These are phyloP conservation scores for Pichia phayaonensis DNA, from an alignment of 805 yeast genomes.

Conservation along the genomic window DNA sequence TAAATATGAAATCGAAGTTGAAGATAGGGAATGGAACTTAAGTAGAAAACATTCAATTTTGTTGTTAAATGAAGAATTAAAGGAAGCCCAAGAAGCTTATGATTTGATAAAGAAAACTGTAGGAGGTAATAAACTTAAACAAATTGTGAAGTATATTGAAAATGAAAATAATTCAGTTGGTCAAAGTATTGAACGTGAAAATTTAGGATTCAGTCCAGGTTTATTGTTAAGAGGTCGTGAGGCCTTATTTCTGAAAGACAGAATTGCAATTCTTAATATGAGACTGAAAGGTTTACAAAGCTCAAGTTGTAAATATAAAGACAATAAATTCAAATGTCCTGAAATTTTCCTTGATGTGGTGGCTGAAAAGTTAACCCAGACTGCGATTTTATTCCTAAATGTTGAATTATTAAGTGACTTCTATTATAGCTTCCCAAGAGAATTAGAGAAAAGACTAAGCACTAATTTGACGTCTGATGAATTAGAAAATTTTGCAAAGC, in stretches of 20 bases:
- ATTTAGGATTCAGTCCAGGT: slow-evolving; percentile 76
- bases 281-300: slow-evolving; percentile 71
- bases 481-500: slow-evolving; percentile 84
- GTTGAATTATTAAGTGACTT: slow-evolving; percentile 93
- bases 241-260: slow-evolving; percentile 70
- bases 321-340: slow-evolving; percentile 85
- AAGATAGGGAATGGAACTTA: slow-evolving; percentile 85
- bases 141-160: slow-evolving; percentile 69
- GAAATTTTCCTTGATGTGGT: slow-evolving; percentile 91
- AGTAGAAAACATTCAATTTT: slow-evolving; percentile 73
- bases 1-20: slow-evolving; percentile 94
- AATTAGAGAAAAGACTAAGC: slow-evolving; percentile 70
- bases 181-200: slow-evolving; percentile 49
- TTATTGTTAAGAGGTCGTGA: slow-evolving; percentile 73
- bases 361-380: slow-evolving; percentile 82
- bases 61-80: slow-evolving; percentile 73
- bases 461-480: slow-evolving; percentile 62
- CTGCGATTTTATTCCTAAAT: slow-evolving; percentile 86
- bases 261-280: slow-evolving; percentile 62
- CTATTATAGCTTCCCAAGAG: slow-evolving; percentile 93
- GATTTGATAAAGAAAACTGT: slow-evolving; percentile 54
- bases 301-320: slow-evolving; percentile 67
- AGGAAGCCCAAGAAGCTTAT: slow-evolving; percentile 67
- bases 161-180: slow-evolving; percentile 33
- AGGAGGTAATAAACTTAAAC: slow-evolving; percentile 78